Base-by-base conservation (phyloP, 208 protist genomes). In the Crithidia bombi region DNA sequence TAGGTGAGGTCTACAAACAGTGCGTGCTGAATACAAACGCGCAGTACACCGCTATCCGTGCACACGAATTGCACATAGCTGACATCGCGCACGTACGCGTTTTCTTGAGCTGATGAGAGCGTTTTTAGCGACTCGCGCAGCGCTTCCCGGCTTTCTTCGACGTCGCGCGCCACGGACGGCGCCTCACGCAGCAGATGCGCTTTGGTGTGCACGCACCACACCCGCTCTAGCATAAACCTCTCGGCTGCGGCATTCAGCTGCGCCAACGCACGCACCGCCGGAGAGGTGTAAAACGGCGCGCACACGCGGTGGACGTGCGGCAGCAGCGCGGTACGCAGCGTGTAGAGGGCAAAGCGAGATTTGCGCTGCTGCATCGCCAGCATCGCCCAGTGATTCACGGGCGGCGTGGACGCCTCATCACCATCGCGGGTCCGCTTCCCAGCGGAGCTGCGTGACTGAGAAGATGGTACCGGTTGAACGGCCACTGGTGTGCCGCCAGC, bases 1-100 rank as follows among this genome's bases (percentile, higher is more conserved):
- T 87, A 94, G 30, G 83, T 90, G 52, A 94, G 50, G 44, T 94
- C 86, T 49, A 91, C 14, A 14, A 75, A 73, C 15, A 94, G 78
- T 5, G 71, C 80, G 15, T 82, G 69, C 59, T 89, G 82, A 12
- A 94, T 62, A 26, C 74, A 54, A 9, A 94, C 54, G 0, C 84
- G 81, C 43, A 94, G 63, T 17, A 91, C 69, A 3, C 89, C 89
- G 19, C 35, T 47, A 17, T 79, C 52, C n/a, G 54, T 58, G 39
- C 39, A 44, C 12, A 76, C 11, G 25, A 75, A 75, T 15, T 47
- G 47, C n/a, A 66, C 30, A 63, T 78, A 82, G 17, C 49, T 21
- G 10, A 69, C 43, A 19, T 65, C 49, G 5, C 11, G 26, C 3
- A 78, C 28, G 41, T 65, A 55, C 1, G 14, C 38, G 7, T 65